A percentile compares a stretch with the other conserved stretches of the same genome.
phyloP scores from a whole-genome alignment of 2,329 filamentous ascomycete species.

The Aureobasidium sp. region DNA sequence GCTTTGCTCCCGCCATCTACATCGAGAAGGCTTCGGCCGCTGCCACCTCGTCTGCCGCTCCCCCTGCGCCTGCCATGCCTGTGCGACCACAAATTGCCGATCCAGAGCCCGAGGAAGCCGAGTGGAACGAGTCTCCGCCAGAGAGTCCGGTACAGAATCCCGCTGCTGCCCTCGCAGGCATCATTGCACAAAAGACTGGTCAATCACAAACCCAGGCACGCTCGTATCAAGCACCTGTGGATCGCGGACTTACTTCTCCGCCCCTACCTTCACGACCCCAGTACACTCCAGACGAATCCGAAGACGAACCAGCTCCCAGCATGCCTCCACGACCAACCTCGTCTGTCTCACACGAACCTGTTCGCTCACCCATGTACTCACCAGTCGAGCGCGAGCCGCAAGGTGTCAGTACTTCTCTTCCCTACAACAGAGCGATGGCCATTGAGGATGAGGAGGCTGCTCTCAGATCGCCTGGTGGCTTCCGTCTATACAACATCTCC shows the following conservation, averaged over 20 bases:
- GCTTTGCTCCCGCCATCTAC: constrained; percentile 93
- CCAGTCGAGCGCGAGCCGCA: constrained; percentile 22
- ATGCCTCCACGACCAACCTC: constrained; percentile 56
- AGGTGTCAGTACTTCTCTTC: constrained; percentile 46
- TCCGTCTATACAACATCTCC: constrained; percentile 92
- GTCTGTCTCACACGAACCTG: constrained; percentile 41
- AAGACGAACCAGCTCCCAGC: constrained; percentile 51
- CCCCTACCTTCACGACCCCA: constrained; percentile 46
- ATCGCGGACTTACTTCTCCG: constrained; percentile 36
- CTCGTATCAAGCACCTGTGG: constrained; percentile 14
- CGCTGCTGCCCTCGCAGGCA: constrained; percentile 50
- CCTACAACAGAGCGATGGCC: constrained; percentile 41
- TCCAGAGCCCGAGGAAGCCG: constrained; percentile 27
- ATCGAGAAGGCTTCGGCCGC: constrained; percentile 59
- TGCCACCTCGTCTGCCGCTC: constrained; percentile 37
- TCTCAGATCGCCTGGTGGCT: constrained; percentile 60
- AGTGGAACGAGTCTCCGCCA: constrained; percentile 36
- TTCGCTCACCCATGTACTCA: constrained; percentile 28
- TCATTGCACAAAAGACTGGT: constrained; percentile 42
- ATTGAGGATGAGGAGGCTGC: constrained; percentile 36
- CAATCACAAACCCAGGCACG: constrained; percentile 21
- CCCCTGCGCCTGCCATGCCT: constrained; percentile 30
- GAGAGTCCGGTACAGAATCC: constrained; percentile 34
- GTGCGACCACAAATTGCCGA: constrained; percentile 29
- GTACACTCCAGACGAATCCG: constrained; percentile 58